Evolutionary conservation across 106 monocot genomes (phyloP).

Genomic region (Acorus calamus): DNA sequence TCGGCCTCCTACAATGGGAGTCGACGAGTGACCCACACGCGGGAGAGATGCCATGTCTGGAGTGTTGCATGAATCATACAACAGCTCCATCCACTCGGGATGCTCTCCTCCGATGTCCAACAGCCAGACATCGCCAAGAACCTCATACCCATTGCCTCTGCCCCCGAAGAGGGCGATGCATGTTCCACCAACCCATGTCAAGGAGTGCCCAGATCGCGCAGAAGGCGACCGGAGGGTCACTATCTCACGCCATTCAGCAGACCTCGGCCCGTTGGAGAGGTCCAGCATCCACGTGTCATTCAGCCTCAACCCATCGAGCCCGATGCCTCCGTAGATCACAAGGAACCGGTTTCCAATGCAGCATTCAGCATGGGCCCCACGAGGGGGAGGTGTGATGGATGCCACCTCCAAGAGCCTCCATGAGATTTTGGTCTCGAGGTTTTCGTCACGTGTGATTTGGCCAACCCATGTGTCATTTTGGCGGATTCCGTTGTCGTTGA

Average conservation of each 20-base stretch:
- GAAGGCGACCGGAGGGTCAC: constrained; percentile 24
- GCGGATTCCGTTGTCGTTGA: constrained; percentile 70
- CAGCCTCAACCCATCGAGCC: constrained; percentile 43
- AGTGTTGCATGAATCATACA: constrained; percentile 21
- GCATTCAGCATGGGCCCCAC: constrained; percentile 89
- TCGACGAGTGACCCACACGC: constrained; percentile 75
- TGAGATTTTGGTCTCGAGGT: constrained; percentile 24
- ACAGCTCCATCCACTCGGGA: constrained; percentile 63
- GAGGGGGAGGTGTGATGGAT: constrained; percentile 42
- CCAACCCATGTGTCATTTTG: constrained; percentile 89
- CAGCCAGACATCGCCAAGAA: constrained; percentile 79
- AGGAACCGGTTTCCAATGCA: constrained; percentile 28
- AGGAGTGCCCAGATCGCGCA: constrained; percentile 78
- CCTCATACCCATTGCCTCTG: constrained; percentile 63
- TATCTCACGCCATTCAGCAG: constrained; percentile 51
- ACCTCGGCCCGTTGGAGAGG: constrained; percentile 24
- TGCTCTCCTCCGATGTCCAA: constrained; percentile 32
- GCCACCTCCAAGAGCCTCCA: constrained; percentile 68
- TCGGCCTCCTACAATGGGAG: constrained; percentile 44
- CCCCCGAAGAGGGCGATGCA: constrained; percentile 77
- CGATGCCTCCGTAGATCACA: constrained; percentile 80
- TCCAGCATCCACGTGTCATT: constrained; percentile 76
- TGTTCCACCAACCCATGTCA: constrained; percentile 56
- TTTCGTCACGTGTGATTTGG: constrained; percentile 15
- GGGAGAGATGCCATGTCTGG: constrained; percentile 34